Percentiles rank a stretch among this genome's conserved stretches.
phyloP scores from a whole-genome alignment of 2,329 filamentous ascomycete genomes.

The Penicillium sp. region DNA sequence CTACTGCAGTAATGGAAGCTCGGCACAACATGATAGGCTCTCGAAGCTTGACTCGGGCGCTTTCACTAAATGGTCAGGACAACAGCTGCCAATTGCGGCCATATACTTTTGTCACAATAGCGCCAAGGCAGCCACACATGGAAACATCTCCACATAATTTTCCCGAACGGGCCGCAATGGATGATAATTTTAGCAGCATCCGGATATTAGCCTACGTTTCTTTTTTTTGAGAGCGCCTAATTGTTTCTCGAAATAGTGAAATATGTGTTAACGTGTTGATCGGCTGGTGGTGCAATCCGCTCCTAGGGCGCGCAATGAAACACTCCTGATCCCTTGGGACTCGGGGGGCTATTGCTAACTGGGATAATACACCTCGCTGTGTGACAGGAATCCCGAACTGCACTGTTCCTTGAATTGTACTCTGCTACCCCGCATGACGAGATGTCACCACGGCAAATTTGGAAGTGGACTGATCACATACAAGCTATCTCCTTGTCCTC shows the following conservation, averaged over 20 bases:
- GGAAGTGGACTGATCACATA: background rate
- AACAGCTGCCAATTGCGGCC: constrained; percentile 4
- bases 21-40: background rate
- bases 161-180: background rate
- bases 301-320: background rate
- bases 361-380: background rate
- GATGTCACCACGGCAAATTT: background rate
- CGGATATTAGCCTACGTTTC: background rate
- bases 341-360: background rate
- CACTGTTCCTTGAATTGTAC: background rate
- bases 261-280: background rate
- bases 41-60: background rate
- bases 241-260: background rate
- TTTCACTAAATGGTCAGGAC: background rate
- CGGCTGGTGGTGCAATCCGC: background rate
- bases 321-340: background rate
- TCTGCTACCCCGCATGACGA: background rate
- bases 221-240: background rate
- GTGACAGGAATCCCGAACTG: background rate
- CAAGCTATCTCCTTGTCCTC: background rate
- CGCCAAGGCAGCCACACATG: constrained; percentile 18
- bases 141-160: background rate
- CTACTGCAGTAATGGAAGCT: constrained; percentile 16
- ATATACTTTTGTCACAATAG: constrained; percentile 1
- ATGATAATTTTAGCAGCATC: constrained; percentile 1